Conservation (phyloP, 352 stramenopile species). For the Pythium myriotylum region DNA sequence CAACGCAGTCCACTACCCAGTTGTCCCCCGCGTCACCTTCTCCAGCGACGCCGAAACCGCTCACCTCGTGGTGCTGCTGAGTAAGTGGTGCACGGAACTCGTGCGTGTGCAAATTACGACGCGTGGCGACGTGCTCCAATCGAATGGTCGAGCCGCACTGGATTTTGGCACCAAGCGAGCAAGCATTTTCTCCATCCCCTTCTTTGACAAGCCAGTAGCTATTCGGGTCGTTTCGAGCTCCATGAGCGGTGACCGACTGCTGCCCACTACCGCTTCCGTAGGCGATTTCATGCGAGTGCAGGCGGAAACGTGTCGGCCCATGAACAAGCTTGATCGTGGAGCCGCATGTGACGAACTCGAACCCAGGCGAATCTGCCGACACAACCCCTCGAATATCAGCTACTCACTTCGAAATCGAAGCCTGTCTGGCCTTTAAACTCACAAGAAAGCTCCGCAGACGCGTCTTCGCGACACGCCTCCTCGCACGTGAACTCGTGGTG, state of each 20-base stretch:
- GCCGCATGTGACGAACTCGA: slow-evolving; percentile 82
- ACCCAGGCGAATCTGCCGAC: slow-evolving; percentile 58
- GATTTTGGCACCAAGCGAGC: slow-evolving; percentile 54
- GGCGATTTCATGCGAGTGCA: slow-evolving; percentile 84
- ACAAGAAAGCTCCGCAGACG: slow-evolving; percentile 56
- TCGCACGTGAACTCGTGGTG: slow-evolving; percentile 82
- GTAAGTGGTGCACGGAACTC: slow-evolving; percentile 70
- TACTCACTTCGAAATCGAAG: not conserved
- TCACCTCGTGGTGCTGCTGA: slow-evolving; percentile 65
- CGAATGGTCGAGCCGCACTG: slow-evolving; percentile 66
- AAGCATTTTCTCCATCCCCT: slow-evolving; percentile 50
- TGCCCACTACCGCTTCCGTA: slow-evolving; percentile 80
- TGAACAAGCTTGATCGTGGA: slow-evolving; percentile 87
- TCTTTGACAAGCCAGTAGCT: slow-evolving; percentile 90
- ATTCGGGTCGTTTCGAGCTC: slow-evolving; percentile 77
- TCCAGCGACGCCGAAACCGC: slow-evolving; percentile 76
- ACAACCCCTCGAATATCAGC: slow-evolving; percentile 1
- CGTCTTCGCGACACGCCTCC: slow-evolving; percentile 67
- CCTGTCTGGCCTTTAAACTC: not conserved
- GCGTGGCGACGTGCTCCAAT: slow-evolving; percentile 74
- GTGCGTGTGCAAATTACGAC: slow-evolving; percentile 83
- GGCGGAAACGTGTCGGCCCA: slow-evolving; percentile 66
- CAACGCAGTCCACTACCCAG: slow-evolving; percentile 79
- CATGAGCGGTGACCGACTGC: slow-evolving; percentile 77
- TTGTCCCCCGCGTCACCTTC: slow-evolving; percentile 72